Base-by-base conservation (phyloP, 2,329 filamentous ascomycete genomes). In the Fusarium sacchari region DNA sequence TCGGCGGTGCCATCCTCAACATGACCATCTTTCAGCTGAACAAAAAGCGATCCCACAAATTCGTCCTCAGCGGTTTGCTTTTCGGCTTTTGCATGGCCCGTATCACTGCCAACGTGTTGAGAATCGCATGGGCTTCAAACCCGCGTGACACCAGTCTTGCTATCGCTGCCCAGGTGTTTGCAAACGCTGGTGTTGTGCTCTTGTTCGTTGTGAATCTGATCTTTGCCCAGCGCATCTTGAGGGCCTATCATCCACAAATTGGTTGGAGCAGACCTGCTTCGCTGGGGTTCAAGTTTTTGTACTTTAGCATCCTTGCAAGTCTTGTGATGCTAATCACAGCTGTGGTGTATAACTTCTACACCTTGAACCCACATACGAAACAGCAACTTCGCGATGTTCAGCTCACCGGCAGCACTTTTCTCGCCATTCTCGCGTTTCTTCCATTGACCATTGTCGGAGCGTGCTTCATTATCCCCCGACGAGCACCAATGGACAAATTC, bases 141-240 rank as follows among this genome's bases (percentile, higher is more conserved):
- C 84, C 85, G 2, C 72, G 49, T 60, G 80, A 84, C 75, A 67
- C 82, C 58, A 75, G 79, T 62, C 74, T 90, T 63, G 85, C 84
- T 76, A 87, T 90, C 67, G 90, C 91, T 13, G 89, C 93, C 7
- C 86, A 86, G 72, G 88, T 96, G 78, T 91, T 96, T 76, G 89
- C 94, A 64, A 89, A 91, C 49, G 91, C 92, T 1, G 94, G 94
- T 46, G 90, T 95, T 22, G 80, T 97, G 39, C 81, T 97, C 13
- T 84, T 97, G 32, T 96, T 93, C 81, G 83, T 96, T 76, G 84
- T 94, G 81, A 96, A 97, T 82, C 83, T 97, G 46, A 83, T 96
- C 77, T 93, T 95, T 79, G 83, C 91, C 0, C 93, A 94, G 81
- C 90, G 94, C 50, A 86, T 97, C 32, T 81, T 96, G 24, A 88